These are phyloP conservation scores for Hanseniaspora thailandica DNA, from an alignment of 805 yeast species.

Conservation along the genomic window DNA sequence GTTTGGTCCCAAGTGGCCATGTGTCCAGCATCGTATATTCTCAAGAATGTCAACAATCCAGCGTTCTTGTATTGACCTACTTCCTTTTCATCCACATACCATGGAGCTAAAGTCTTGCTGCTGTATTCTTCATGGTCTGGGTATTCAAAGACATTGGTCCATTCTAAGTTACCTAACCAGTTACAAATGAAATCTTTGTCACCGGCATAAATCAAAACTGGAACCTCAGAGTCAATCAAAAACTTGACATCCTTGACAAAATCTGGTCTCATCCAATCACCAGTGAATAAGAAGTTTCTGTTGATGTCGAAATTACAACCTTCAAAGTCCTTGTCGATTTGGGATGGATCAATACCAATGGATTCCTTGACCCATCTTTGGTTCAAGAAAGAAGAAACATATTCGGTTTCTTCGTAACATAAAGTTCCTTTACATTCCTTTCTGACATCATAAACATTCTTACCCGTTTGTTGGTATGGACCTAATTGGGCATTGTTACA, in stretches of 20 bases:
- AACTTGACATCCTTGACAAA: slow-evolving; percentile 65
- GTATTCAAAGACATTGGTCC: slow-evolving; percentile 72
- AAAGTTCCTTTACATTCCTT: slow-evolving; percentile 60
- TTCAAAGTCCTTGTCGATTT: slow-evolving; percentile 37
- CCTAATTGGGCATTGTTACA: slow-evolving; percentile 77
- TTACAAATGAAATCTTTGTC: slow-evolving; percentile 94
- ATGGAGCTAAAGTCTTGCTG: slow-evolving; percentile 33
- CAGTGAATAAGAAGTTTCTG: slow-evolving; percentile 69
- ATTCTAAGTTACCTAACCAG: slow-evolving; percentile 87
- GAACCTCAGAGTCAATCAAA: slow-evolving; percentile 59
- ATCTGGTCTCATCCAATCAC: slow-evolving; percentile 80
- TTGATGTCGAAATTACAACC: slow-evolving; percentile 70
- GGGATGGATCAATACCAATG: slow-evolving; percentile 61
- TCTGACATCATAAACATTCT: slow-evolving; percentile 85
- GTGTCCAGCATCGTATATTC: slow-evolving; percentile 86
- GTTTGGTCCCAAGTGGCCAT: slow-evolving; percentile 94
- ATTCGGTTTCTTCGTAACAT: slow-evolving; percentile 71
- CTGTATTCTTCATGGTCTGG: slow-evolving; percentile 43
- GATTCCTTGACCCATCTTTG: slow-evolving; percentile 62
- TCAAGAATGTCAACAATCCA: slow-evolving; percentile 64
- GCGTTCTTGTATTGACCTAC: slow-evolving; percentile 62
- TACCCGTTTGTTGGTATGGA: slow-evolving; percentile 74
- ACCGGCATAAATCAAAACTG: slow-evolving; percentile 86
- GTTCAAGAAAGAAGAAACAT: slow-evolving; percentile 71
- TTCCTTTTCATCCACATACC: slow-evolving; percentile 38